Base-by-base conservation (phyloP, 2,329 filamentous ascomycete species). In the Pseudopyricularia javanii region DNA sequence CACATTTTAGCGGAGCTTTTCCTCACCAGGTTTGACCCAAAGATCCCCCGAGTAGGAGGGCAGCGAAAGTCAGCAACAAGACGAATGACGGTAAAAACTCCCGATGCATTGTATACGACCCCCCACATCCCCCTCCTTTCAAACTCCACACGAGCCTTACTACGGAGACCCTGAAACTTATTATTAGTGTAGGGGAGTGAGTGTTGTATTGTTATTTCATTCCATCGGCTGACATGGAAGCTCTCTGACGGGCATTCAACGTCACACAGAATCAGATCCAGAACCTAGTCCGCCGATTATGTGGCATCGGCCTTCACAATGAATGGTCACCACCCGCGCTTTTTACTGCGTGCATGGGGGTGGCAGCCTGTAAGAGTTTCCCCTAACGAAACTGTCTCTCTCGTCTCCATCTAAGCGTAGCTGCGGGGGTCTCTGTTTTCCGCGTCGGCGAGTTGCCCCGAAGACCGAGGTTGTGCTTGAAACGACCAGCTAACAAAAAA, bases 261-360 rank as follows among this genome's bases (percentile, higher is more conserved):
- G 28, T 30, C 9, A 30, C 28, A 22, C 30, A 76, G 67, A 60
- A 71, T 45, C 66, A 68, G 14, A 71, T 78, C 7, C 66, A 73
- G 53, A 56, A 61, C 15, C 67, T 78, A 30, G 70, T 83, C 2
- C 67, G 76, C 15, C 66, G 72, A 24, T 64, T 83, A 2, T 83
- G 79, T 57, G 80, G 80, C 2, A 81, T 82, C 34, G 79, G 76
- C 0, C 61, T 76, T 11, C 75, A 73, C 28, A 83, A 83, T 59
- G 68, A 73, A 37, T 72, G 70, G 61, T 77, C 73, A 1, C 74
- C 79, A 26, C 78, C 80, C 0, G 71, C 71, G 43, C 72, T 80
- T 64, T 78, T 81, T 54, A 76, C 74, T 1, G 74, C 75, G 0
- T 77, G 71, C 17, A 76, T 79, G 70, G 76, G 74, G 2, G 76